These are phyloP conservation scores for Gossypium ekmanianum DNA, from an alignment of 345 rosid genomes.

Conservation along the genomic window DNA sequence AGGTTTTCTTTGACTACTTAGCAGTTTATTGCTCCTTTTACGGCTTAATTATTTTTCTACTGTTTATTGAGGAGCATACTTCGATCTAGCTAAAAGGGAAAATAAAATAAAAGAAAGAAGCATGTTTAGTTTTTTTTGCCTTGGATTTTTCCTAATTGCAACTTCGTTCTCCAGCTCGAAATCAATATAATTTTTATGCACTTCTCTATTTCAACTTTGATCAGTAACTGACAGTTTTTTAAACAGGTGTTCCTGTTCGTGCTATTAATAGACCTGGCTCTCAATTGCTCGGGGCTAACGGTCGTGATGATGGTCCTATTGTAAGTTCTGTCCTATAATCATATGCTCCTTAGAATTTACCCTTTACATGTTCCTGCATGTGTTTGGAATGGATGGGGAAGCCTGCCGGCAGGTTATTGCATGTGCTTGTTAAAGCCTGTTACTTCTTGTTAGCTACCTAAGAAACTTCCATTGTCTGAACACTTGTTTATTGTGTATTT, in stretches of 20 bases:
- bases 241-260: constrained; percentile 60
- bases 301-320: constrained; percentile 97
- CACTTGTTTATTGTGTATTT: not conserved
- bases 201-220: not conserved
- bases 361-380: not conserved
- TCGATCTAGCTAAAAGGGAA: not conserved
- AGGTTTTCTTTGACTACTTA: not conserved
- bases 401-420: not conserved
- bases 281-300: constrained; percentile 83
- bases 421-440: not conserved
- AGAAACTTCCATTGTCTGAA: not conserved
- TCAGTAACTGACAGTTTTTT: not conserved
- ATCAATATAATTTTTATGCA: not conserved
- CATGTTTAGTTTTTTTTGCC: not conserved
- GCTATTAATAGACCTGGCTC: constrained; percentile 87
- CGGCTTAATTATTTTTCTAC: not conserved
- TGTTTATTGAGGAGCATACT: not conserved
- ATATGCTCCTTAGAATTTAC: not conserved
- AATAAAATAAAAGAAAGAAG: not conserved
- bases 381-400: constrained; percentile 2
- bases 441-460: not conserved
- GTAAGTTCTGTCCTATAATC: not conserved
- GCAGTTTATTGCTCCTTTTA: not conserved
- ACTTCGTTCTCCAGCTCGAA: not conserved
- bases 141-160: not conserved